These are phyloP conservation scores for Neurospora africana DNA, from an alignment of 495 filamentous ascomycete species.

Conservation along the genomic window DNA sequence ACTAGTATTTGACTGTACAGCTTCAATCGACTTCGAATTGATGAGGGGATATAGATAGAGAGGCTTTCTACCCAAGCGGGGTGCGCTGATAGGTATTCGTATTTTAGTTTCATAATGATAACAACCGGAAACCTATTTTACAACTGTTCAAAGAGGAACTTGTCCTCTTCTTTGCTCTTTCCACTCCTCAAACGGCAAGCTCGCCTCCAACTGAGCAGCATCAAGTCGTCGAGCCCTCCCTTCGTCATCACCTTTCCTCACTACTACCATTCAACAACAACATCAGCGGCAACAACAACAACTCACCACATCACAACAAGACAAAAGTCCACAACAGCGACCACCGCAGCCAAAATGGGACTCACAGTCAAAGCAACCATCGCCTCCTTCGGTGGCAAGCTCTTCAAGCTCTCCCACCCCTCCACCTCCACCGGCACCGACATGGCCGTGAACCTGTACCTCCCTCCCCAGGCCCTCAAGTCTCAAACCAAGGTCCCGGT, in stretches of 20 bases:
- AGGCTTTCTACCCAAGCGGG: neutral
- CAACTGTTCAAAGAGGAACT: neutral
- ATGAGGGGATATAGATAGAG: neutral
- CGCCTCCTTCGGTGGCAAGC: constrained; percentile 85
- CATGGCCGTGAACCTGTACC: constrained; percentile 61
- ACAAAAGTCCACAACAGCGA: neutral
- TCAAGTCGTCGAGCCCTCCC: neutral
- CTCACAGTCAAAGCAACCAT: constrained; percentile 85
- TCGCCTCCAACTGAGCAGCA: neutral
- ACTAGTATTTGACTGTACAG: no score
- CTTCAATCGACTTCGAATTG: neutral
- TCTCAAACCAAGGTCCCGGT: constrained; percentile 56
- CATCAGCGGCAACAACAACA: neutral
- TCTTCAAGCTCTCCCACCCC: constrained; percentile 83
- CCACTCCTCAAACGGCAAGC: neutral
- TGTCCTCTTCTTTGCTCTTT: neutral
- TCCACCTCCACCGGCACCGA: constrained; percentile 58
- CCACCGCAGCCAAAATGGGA: constrained; percentile 42
- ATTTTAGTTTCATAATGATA: neutral
- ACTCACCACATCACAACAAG: neutral
- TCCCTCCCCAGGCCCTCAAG: constrained; percentile 49
- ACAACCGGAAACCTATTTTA: neutral
- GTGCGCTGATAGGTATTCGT: neutral
- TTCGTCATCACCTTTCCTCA: neutral
- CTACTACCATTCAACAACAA: neutral